Base-by-base conservation (phyloP, 768 basidiomycete genomes). In the Rhodosporidiobolus odoratus region DNA sequence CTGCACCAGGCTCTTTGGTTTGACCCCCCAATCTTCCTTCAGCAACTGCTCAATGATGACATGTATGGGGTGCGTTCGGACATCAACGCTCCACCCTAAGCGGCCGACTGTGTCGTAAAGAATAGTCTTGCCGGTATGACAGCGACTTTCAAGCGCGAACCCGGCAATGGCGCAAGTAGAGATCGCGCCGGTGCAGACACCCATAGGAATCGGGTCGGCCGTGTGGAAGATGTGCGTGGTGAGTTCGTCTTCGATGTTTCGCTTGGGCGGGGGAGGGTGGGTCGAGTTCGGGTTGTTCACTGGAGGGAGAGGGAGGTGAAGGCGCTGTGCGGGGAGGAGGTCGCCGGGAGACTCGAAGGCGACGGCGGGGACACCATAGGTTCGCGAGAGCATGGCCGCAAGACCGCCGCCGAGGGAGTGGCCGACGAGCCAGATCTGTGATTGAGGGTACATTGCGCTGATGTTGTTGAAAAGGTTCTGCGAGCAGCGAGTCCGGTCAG, bases 401-500 rank as follows among this genome's bases (percentile, higher is more conserved):
- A 98, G 80, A 0, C 89, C 83, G 0, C 95, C 95, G 23, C 95
- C 95, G 19, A 97, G 83, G 37, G 91, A 90, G 78, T 91, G 90
- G 0, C 84, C 83, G 79, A 66, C 85, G 7, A 97, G 76, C 94
- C 94, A 97, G 61, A 98, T 94, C 65, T 88, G 86, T 41, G 93
- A 84, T 52, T 89, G 78, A 0, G 95, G 95, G 78, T 95, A 98
- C 85, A 95, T 86, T 74, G 88, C 89, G 4, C 90, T 86, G 62
- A 98, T 83, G 78, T 96, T 92, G 79, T 93, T 91, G 80, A 92
- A 98, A 12, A 98, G 82, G 77, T 94, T 89, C 92, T 95, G 79
- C 38, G 41, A 60, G 21, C 10, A 7, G 50, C 1, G 12, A 2
- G 35, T 23, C 4, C 5, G 38, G n/a, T 48, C 30, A 58, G 58